Conservation (phyloP, 192 early-diverging fungal species). For the Umbelopsis isabellina region DNA sequence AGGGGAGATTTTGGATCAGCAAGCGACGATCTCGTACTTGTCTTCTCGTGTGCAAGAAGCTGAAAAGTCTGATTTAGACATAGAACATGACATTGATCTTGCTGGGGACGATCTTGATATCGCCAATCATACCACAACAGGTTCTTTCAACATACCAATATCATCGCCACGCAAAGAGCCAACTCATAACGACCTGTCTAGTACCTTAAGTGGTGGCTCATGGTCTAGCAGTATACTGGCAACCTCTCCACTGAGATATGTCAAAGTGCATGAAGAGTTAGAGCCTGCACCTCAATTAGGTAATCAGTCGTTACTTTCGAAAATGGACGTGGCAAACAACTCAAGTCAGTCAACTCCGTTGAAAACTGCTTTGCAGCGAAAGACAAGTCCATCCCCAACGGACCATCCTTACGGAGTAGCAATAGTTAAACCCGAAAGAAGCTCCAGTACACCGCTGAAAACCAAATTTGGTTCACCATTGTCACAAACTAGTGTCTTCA, state of each 20-base stretch:
- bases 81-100: background rate
- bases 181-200: background rate
- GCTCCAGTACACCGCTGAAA: background rate
- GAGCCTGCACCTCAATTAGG: background rate
- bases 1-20: conserved; percentile 44
- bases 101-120: background rate
- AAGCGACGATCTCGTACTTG: conserved; percentile 4
- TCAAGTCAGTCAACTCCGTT: background rate
- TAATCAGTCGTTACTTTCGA: background rate
- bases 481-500: background rate
- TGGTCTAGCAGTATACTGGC: conserved; percentile 10
- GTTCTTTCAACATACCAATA: background rate
- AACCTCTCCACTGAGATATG: background rate
- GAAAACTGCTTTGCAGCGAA: background rate
- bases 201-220: conserved; percentile 2
- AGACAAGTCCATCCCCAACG: background rate
- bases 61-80: conserved; percentile 19
- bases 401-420: background rate
- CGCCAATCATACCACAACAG: background rate
- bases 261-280: background rate
- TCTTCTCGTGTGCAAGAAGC: conserved; percentile 45
- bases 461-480: conserved; percentile 17
- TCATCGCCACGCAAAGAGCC: background rate
- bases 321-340: background rate
- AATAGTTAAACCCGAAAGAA: background rate